A percentile compares a stretch with the other conserved stretches of the same genome.
These are phyloP conservation scores for Prunus yedoensis DNA, from an alignment of 331 rosid genomes.

Conservation along the genomic window DNA sequence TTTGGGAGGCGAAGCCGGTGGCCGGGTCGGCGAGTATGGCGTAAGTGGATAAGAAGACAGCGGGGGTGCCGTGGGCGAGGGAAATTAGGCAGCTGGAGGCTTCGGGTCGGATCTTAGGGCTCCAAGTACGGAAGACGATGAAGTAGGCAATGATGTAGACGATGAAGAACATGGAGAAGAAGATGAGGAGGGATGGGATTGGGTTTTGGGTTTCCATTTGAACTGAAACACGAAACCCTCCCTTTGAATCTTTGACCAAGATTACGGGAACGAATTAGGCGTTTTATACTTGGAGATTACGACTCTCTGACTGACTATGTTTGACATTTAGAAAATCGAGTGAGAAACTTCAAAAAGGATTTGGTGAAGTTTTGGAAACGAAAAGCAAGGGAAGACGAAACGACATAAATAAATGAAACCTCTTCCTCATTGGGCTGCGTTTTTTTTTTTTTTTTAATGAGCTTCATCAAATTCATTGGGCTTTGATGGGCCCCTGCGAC, in stretches of 20 bases:
- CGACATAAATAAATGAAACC: too few species aligned
- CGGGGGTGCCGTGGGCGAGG: constrained; percentile 84
- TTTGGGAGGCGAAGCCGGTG: constrained; percentile 56
- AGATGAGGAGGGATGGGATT: constrained; percentile 32
- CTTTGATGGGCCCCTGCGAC: not conserved
- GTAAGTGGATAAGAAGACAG: constrained; percentile 45
- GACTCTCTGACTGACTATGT: not conserved
- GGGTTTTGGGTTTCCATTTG: constrained; percentile 34
- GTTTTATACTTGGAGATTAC: too few species aligned
- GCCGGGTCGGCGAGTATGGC: constrained; percentile 44
- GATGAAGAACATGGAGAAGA: constrained; percentile 49
- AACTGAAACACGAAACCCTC: not conserved
- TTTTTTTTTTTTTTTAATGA: not conserved
- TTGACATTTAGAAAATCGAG: not conserved
- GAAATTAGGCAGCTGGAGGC: constrained; percentile 78
- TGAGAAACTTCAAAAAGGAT: not conserved
- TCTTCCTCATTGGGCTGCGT: too few species aligned
- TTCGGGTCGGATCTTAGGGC: constrained; percentile 84
- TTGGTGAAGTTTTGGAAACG: not conserved
- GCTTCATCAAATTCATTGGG: not conserved
- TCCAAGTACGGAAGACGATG: constrained; percentile 60
- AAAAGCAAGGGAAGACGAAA: not conserved
- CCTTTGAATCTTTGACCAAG: not conserved
- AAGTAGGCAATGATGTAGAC: constrained; percentile 58
- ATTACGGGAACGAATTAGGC: not conserved